Conservation (phyloP, 2,329 filamentous ascomycete species). For the Colletotrichum viniferum region DNA sequence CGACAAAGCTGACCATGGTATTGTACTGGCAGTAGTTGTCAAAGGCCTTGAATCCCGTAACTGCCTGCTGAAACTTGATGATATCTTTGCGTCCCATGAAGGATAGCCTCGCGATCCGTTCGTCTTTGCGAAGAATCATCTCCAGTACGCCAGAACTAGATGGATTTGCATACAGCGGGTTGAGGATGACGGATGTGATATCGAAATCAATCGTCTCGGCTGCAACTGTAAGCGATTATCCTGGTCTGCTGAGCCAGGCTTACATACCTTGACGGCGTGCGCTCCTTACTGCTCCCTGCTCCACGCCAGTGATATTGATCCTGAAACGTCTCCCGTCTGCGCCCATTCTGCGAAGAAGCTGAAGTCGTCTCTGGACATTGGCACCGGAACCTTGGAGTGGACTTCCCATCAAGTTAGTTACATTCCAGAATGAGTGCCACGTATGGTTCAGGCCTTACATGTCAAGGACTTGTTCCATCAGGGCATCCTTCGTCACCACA, state of each 20-base stretch:
- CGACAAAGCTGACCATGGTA: conserved; percentile 32
- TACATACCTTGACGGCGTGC: conserved; percentile 16
- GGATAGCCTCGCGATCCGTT: conserved; percentile 32
- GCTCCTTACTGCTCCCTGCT: background rate
- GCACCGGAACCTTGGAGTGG: conserved; percentile 1
- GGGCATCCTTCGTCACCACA: conserved; percentile 33
- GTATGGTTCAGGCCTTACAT: background rate
- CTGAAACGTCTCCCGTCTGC: conserved; percentile 29
- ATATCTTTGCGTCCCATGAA: conserved; percentile 30
- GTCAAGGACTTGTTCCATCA: conserved; percentile 36
- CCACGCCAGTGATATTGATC: conserved; percentile 22
- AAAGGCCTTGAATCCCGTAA: conserved; percentile 36
- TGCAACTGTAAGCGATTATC: background rate
- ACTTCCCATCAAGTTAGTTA: background rate
- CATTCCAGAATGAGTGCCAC: background rate
- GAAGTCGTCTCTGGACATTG: conserved; percentile 19
- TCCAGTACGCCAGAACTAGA: conserved; percentile 25
- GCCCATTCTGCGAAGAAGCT: conserved; percentile 28
- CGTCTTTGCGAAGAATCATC: conserved; percentile 32
- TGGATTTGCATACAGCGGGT: conserved; percentile 30
- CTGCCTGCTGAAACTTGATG: conserved; percentile 36
- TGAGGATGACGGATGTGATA: conserved; percentile 28
- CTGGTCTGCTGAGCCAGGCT: too few species aligned
- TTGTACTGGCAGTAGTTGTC: conserved; percentile 30
- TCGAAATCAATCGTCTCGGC: conserved; percentile 34